A percentile compares a stretch with the other conserved stretches of the same genome.
These are phyloP conservation scores for Solanum sejunctum DNA, from an alignment of 257 asterid genomes.

Conservation along the genomic window DNA sequence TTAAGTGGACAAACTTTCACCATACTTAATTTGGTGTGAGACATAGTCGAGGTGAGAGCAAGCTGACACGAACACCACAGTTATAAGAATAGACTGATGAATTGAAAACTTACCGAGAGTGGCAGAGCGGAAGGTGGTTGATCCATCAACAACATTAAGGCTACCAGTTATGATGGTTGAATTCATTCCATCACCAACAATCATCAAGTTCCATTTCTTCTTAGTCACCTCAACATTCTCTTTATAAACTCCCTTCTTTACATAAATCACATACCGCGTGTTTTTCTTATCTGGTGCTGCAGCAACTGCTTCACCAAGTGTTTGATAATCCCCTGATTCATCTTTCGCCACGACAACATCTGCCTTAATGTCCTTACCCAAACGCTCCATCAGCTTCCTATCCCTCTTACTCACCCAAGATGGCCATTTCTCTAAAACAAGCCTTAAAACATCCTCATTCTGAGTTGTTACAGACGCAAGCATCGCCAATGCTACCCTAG, in stretches of 20 bases:
- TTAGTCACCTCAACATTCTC: conserved; percentile 35
- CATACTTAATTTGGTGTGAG: too few relatives aligned
- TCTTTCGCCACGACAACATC: conserved; percentile 34
- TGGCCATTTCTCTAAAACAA: conserved; percentile 10
- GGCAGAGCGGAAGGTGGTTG: conserved; percentile 40
- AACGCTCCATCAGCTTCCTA: conserved; percentile 19
- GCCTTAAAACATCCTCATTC: background rate
- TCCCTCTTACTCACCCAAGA: conserved; percentile 28
- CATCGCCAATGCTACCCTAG: conserved; percentile 28
- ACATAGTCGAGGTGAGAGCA: background rate
- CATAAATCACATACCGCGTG: conserved; percentile 26
- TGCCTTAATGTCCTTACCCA: conserved; percentile 5
- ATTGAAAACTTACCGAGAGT: conserved; percentile 32
- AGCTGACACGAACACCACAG: background rate
- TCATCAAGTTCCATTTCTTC: conserved; percentile 35
- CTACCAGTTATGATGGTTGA: conserved; percentile 29
- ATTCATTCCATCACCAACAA: conserved; percentile 46
- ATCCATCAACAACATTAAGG: conserved; percentile 33
- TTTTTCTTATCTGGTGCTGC: conserved; percentile 27
- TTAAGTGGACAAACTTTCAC: too few relatives aligned
- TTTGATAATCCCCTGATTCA: conserved; percentile 31
- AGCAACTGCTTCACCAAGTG: conserved; percentile 31
- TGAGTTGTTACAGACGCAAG: conserved; percentile 6
- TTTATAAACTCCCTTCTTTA: conserved; percentile 36
- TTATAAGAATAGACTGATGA: background rate